Conservation (phyloP, 345 rosid species). For the Melaleuca alternifolia region DNA sequence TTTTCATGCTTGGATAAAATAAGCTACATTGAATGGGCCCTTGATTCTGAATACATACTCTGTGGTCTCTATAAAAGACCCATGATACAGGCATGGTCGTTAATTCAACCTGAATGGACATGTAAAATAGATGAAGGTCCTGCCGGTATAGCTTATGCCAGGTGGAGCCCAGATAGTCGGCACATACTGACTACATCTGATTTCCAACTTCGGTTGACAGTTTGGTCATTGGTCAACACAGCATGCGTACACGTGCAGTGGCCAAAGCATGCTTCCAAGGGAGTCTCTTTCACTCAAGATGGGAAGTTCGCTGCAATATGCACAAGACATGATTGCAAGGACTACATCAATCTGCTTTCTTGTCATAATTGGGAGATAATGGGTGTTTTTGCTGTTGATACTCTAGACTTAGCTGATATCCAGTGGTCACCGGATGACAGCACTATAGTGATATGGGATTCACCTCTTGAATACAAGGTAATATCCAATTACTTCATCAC, state of each 20-base stretch:
- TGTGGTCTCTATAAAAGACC: slow-evolving; percentile 88
- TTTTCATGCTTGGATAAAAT: slow-evolving; percentile 96
- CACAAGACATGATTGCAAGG: slow-evolving; percentile 92
- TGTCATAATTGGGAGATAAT: slow-evolving; percentile 93
- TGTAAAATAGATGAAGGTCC: slow-evolving; percentile 98
- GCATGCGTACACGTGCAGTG: slow-evolving; percentile 95
- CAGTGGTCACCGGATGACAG: slow-evolving; percentile 97
- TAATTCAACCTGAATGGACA: slow-evolving; percentile 91
- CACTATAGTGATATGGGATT: slow-evolving; percentile 79
- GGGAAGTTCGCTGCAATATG: slow-evolving; percentile 87
- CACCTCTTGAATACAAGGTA: slow-evolving; percentile 87
- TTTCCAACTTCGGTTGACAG: slow-evolving; percentile 81
- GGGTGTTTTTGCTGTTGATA: slow-evolving; percentile 84
- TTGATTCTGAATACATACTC: slow-evolving; percentile 85
- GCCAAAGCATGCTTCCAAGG: slow-evolving; percentile 93
- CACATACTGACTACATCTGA: slow-evolving; percentile 91
- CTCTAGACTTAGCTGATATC: slow-evolving; percentile 86
- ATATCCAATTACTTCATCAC: neutral
- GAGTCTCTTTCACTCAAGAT: slow-evolving; percentile 72
- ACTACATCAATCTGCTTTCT: slow-evolving; percentile 73
- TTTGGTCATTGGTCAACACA: slow-evolving; percentile 87
- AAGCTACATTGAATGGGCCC: slow-evolving; percentile 97
- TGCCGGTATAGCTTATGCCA: slow-evolving; percentile 89
- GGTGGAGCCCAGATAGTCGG: slow-evolving; percentile 99
- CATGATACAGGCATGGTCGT: slow-evolving; percentile 93